A percentile compares a stretch with the other conserved stretches of the same genome.
Evolutionary conservation across 2,329 filamentous ascomycete genomes (phyloP).

Genomic region (Neofusicoccum ribis): DNA sequence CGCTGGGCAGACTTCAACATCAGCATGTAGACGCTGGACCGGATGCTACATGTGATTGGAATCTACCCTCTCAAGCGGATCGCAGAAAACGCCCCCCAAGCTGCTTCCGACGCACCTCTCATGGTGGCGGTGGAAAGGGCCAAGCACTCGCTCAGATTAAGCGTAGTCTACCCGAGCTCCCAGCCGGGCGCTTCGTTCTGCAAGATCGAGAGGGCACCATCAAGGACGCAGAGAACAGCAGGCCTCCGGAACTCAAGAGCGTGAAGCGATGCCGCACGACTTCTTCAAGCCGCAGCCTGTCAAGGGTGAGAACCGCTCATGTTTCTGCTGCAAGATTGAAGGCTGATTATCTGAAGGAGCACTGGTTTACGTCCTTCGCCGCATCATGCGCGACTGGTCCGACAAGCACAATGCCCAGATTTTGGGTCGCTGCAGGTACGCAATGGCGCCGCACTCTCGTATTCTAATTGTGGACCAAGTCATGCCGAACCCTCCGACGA

Average conservation of each 20-base stretch:
- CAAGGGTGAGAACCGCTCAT: constrained; percentile 24
- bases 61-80: constrained; percentile 9
- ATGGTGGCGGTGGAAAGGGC: constrained; percentile 45
- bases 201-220: constrained; percentile 41
- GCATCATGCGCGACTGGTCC: constrained; percentile 37
- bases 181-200: constrained; percentile 37
- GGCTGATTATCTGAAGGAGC: background rate
- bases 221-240: constrained; percentile 22
- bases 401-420: constrained; percentile 35
- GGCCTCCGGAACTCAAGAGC: constrained; percentile 26
- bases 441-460: constrained; percentile 37
- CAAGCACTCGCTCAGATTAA: constrained; percentile 41
- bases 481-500: constrained; percentile 3
- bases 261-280: constrained; percentile 31
- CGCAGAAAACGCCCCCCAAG: background rate
- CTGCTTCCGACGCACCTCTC: constrained; percentile 23
- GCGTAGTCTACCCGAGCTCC: constrained; percentile 33
- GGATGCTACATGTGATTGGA: constrained; percentile 4
- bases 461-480: constrained; percentile 45
- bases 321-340: no score
- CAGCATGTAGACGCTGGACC: constrained; percentile 10
- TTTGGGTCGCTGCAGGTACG: constrained; percentile 34
- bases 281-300: constrained; percentile 34
- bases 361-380: constrained; percentile 29
- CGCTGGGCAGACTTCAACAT: background rate